A percentile compares a stretch with the other conserved stretches of the same genome.
Evolutionary conservation across 2,329 filamentous ascomycete genomes (phyloP).

Genomic region (Cladophialophora yegresii): DNA sequence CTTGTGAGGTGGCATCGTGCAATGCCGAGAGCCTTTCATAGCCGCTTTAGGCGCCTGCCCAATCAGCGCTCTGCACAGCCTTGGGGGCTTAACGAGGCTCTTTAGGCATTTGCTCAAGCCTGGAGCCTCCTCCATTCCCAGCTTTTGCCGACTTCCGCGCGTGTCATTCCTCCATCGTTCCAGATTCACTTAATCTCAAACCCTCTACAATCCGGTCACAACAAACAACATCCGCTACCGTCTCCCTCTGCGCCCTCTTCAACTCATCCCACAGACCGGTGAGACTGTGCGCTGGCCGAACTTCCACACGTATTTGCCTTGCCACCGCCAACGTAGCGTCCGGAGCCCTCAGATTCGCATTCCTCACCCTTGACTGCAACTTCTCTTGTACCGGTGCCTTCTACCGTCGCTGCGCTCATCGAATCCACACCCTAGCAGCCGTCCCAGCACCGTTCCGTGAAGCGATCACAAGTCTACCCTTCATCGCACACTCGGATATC

Average conservation of each 20-base stretch:
- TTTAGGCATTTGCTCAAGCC: not conserved
- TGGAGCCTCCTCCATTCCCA: not conserved
- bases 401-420: not conserved
- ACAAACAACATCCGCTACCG: not conserved
- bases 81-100: not conserved
- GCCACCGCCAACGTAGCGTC: not conserved
- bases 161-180: conserved; percentile 23
- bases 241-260: not conserved
- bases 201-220: not conserved
- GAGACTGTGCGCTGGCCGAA: not conserved
- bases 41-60: conserved; percentile 10
- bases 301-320: not conserved
- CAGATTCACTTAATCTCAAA: conserved; percentile 13
- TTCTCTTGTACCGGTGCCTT: not conserved
- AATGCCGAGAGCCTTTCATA: not conserved
- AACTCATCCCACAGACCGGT: not conserved
- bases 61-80: conserved; percentile 3
- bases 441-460: not conserved
- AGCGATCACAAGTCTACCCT: not conserved
- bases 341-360: not conserved
- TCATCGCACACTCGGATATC: not conserved
- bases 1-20: no score
- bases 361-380: not conserved
- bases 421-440: not conserved
- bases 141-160: conserved; percentile 29